These are phyloP conservation scores for Populus euphratica DNA, from an alignment of 345 rosid species.

Conservation along the genomic window DNA sequence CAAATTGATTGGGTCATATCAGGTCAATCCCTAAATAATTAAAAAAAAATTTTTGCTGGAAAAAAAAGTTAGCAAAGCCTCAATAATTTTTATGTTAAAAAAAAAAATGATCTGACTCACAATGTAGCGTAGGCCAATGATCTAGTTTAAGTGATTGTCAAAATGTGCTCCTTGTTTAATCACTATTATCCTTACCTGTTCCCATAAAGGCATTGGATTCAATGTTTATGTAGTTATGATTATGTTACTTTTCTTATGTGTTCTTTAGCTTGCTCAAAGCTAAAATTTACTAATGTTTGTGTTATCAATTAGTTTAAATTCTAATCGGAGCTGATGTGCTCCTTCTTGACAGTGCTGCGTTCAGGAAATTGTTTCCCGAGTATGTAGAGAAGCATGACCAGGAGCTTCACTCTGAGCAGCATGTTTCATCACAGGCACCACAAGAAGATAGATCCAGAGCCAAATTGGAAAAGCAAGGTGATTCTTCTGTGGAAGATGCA, in stretches of 20 bases:
- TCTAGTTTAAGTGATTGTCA: neutral
- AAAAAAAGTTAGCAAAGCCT: no score
- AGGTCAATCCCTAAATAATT: no score
- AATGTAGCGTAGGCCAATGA: no score
- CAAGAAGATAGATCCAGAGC: constrained; percentile 36
- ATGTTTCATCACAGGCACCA: constrained; percentile 32
- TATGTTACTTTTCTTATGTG: neutral
- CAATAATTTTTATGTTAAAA: no score
- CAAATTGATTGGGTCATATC: no score
- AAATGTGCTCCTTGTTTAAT: neutral
- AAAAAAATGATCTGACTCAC: no score
- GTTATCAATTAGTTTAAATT: neutral
- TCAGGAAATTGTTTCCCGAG: constrained; percentile 90
- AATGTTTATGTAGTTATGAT: no score
- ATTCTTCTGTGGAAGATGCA: constrained; percentile 34
- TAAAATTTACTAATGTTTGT: neutral
- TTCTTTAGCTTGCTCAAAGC: neutral
- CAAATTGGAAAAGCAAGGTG: constrained; percentile 32
- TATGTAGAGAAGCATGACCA: constrained; percentile 72
- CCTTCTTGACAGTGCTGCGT: constrained; percentile 56
- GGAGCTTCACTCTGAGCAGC: constrained; percentile 53
- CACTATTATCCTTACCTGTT: neutral
- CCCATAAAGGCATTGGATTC: neutral
- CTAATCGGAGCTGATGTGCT: constrained; percentile 3
- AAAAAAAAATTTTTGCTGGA: no score